Percentiles rank a stretch among this genome's conserved stretches.
Conservation (phyloP, 2,329 filamentous ascomycete genomes). For the Diatrype stigma region DNA sequence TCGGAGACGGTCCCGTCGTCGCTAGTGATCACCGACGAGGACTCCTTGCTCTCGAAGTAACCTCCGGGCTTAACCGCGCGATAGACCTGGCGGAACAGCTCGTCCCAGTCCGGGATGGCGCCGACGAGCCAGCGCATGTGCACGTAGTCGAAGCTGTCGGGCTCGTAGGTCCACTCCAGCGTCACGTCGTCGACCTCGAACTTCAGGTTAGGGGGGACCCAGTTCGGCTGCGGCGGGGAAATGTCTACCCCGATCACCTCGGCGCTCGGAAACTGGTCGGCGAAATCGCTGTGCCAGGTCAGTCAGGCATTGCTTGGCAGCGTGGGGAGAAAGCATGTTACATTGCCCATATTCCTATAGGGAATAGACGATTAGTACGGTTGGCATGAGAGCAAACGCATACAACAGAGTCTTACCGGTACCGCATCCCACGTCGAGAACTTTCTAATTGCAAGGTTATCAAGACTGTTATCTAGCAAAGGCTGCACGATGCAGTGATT, state of each 20-base stretch:
- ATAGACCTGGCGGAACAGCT: slow-evolving; percentile 45
- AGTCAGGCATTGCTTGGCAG: not conserved
- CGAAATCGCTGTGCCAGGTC: slow-evolving; percentile 31
- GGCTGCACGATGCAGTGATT: not conserved
- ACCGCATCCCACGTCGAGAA: slow-evolving; percentile 25
- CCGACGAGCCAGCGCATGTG: slow-evolving; percentile 56
- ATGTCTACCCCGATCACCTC: slow-evolving; percentile 29
- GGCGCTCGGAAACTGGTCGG: slow-evolving; percentile 28
- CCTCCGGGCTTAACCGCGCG: slow-evolving; percentile 52
- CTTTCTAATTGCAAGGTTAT: slow-evolving; percentile 18
- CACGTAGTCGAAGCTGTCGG: slow-evolving; percentile 54
- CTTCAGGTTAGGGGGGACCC: slow-evolving; percentile 32
- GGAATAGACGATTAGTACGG: not conserved
- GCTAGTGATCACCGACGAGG: slow-evolving; percentile 19
- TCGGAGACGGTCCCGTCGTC: slow-evolving; percentile 24
- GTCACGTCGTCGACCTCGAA: slow-evolving; percentile 29
- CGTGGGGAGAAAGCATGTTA: slow-evolving; percentile 6
- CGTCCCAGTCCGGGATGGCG: slow-evolving; percentile 50
- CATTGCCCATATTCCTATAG: slow-evolving; percentile 27
- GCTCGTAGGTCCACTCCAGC: slow-evolving; percentile 42
- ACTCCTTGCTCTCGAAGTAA: slow-evolving; percentile 25
- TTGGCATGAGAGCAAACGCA: too few relatives aligned
- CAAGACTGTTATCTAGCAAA: not conserved
- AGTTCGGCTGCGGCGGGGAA: slow-evolving; percentile 35
- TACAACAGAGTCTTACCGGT: slow-evolving; percentile 17